phyloP scores from a whole-genome alignment of 768 basidiomycete species.

The Russula abietina region DNA sequence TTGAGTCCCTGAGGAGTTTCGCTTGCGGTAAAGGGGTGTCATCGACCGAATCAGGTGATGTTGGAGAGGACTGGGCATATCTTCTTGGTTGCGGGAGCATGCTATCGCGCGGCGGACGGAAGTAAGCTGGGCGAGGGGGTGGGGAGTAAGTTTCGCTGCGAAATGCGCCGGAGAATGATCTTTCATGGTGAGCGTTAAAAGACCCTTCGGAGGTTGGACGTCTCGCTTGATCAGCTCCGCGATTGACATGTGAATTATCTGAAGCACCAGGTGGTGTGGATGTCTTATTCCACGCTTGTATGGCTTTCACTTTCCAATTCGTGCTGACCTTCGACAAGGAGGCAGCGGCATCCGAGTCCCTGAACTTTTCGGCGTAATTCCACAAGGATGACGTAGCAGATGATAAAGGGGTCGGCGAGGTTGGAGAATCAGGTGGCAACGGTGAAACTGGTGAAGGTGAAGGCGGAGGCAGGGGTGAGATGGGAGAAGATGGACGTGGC shows the following conservation, averaged over 20 bases:
- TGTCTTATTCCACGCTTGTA: constrained; percentile 34
- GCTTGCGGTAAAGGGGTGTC: constrained; percentile 37
- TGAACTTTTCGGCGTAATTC: constrained; percentile 68
- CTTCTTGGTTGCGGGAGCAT: constrained; percentile 37
- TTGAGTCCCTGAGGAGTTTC: constrained; percentile 38
- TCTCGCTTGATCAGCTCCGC: neutral
- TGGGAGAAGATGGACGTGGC: constrained; percentile 34
- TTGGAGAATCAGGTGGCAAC: constrained; percentile 25
- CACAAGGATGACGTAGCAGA: constrained; percentile 37
- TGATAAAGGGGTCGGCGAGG: constrained; percentile 22
- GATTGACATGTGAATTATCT: constrained; percentile 4
- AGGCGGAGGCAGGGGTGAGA: constrained; percentile 29
- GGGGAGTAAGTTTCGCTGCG: constrained; percentile 41
- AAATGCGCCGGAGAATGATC: constrained; percentile 39
- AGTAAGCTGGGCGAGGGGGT: constrained; percentile 53
- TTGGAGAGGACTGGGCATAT: constrained; percentile 1
- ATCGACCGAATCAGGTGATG: constrained; percentile 18
- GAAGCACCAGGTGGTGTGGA: constrained; percentile 21
- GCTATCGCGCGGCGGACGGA: constrained; percentile 53
- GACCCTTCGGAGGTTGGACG: neutral
- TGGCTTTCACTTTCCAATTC: constrained; percentile 66
- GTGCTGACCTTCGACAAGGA: constrained; percentile 66
- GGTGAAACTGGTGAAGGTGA: constrained; percentile 16
- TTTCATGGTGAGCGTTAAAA: constrained; percentile 30
- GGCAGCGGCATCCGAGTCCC: constrained; percentile 67